Evolutionary conservation across 257 asterid species (phyloP).

Genomic region (Ehretia macrophylla): DNA sequence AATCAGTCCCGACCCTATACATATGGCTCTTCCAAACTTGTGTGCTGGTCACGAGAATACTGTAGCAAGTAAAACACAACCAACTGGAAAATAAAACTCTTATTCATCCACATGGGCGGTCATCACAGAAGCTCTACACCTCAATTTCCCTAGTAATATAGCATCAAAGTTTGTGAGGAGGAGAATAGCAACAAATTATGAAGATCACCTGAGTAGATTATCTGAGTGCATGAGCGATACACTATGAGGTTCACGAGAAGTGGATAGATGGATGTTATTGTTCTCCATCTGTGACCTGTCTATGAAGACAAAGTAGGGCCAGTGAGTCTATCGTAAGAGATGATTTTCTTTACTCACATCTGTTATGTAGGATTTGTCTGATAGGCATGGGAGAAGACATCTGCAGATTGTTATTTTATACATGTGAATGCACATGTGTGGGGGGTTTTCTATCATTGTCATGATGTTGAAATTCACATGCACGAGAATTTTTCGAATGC

Average conservation of each 20-base stretch:
- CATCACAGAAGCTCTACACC: too few relatives aligned
- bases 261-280: neutral
- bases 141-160: too few relatives aligned
- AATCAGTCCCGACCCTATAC: too few relatives aligned
- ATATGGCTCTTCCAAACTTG: too few relatives aligned
- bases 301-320: constrained; percentile 2
- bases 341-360: neutral
- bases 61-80: too few relatives aligned
- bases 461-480: constrained; percentile 3
- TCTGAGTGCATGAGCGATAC: neutral
- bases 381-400: neutral
- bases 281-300: neutral
- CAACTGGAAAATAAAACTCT: too few relatives aligned
- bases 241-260: constrained; percentile 14
- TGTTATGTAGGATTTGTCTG: constrained; percentile 9
- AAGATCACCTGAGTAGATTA: neutral
- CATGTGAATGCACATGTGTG: constrained; percentile 21
- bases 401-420: neutral
- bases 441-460: constrained; percentile 8
- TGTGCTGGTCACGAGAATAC: too few relatives aligned
- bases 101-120: too few relatives aligned
- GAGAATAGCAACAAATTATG: constrained; percentile 4
- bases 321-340: neutral
- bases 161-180: too few relatives aligned
- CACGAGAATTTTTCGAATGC: too few relatives aligned